Evolutionary conservation across 164 flowering plant species (phyloP).

Genomic region (Cinnamomum chago): DNA sequence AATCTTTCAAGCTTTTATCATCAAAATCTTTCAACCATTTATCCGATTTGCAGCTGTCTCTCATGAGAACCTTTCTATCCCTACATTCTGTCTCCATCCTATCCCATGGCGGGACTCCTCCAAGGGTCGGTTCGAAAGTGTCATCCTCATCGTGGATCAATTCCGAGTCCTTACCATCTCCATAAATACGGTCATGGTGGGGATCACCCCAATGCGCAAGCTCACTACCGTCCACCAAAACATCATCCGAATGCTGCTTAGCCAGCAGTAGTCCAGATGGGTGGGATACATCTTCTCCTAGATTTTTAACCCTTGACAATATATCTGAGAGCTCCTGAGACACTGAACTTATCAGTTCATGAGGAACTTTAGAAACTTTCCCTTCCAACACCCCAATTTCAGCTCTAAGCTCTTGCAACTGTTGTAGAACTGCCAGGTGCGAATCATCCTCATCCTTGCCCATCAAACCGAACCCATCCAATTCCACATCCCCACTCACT

Average conservation of each 20-base stretch:
- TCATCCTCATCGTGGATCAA: conserved; percentile 91
- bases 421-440: conserved; percentile 59
- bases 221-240: conserved; percentile 58
- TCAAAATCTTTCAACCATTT: conserved; percentile 84
- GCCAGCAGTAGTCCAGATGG: conserved; percentile 42
- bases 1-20: conserved; percentile 63
- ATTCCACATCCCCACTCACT: conserved; percentile 66
- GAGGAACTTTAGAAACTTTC: conserved; percentile 53
- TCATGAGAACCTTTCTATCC: conserved; percentile 57
- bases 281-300: conserved; percentile 58
- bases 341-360: conserved; percentile 49
- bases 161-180: conserved; percentile 70
- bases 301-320: conserved; percentile 51
- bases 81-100: conserved; percentile 66
- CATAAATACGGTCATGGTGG: conserved; percentile 56
- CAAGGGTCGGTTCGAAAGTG: conserved; percentile 72
- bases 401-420: conserved; percentile 65
- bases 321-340: conserved; percentile 71
- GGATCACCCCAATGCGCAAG: conserved; percentile 71
- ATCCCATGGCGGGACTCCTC: conserved; percentile 79
- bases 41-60: conserved; percentile 70
- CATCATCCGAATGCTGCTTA: conserved; percentile 64
- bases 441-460: conserved; percentile 63
- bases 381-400: conserved; percentile 73
- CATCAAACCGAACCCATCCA: conserved; percentile 49